Evolutionary conservation across 2,329 filamentous ascomycete genomes (phyloP).

Genomic region (Calonectria hawksworthii): DNA sequence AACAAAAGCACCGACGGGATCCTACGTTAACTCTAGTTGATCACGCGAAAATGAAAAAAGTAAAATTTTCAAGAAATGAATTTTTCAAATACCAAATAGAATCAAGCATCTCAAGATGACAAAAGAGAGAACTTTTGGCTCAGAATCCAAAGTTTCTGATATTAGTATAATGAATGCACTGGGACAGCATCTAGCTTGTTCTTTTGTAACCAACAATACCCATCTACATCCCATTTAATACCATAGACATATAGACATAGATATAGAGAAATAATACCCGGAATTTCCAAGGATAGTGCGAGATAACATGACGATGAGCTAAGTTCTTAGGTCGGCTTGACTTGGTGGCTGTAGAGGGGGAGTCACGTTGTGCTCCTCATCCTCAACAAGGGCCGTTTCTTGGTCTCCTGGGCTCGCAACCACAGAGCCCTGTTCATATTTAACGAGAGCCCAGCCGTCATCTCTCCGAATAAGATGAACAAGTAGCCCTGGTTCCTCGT

Average conservation of each 20-base stretch:
- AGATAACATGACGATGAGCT: background rate
- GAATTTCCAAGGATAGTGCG: background rate
- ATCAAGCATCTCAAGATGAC: background rate
- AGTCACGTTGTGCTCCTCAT: background rate
- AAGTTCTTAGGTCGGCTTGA: background rate
- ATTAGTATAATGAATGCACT: background rate
- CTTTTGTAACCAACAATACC: background rate
- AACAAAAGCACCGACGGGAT: conserved; percentile 3
- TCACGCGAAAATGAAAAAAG: background rate
- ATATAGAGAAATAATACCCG: background rate
- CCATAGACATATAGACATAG: background rate
- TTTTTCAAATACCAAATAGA: background rate
- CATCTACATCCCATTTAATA: background rate
- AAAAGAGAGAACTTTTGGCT: background rate
- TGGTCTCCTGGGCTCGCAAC: background rate
- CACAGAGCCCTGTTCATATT: background rate
- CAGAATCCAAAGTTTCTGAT: background rate
- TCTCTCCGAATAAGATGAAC: background rate
- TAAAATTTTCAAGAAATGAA: background rate
- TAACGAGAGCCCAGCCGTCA: background rate
- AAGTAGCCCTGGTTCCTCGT: background rate
- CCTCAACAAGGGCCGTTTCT: background rate
- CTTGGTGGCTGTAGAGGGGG: background rate
- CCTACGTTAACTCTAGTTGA: background rate
- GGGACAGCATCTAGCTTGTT: background rate